Evolutionary conservation across 2,329 filamentous ascomycete genomes (phyloP).

Genomic region (Pestalotiopsis sp.): DNA sequence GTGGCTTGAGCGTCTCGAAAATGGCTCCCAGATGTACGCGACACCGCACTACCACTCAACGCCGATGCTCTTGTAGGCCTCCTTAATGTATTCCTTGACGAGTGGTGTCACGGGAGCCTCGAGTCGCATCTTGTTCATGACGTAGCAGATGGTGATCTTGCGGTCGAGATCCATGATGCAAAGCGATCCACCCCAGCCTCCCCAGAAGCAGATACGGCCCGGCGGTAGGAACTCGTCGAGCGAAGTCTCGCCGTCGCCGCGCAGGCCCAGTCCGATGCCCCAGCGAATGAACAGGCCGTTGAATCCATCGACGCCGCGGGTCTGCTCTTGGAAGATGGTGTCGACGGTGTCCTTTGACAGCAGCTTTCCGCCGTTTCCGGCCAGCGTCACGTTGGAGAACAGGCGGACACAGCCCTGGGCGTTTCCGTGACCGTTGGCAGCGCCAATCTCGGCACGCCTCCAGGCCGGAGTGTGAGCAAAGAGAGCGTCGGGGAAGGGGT

Average conservation of each 20-base stretch:
- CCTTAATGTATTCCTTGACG: constrained; percentile 12
- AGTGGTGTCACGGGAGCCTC: constrained; percentile 7
- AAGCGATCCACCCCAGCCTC: constrained; percentile 25
- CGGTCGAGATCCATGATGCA: constrained; percentile 25
- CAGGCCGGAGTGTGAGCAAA: constrained; percentile 32
- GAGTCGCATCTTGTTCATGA: constrained; percentile 22
- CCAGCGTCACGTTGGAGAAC: constrained; percentile 58
- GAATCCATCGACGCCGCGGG: constrained; percentile 41
- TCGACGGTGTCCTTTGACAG: constrained; percentile 45
- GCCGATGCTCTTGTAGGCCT: constrained; percentile 23
- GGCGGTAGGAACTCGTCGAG: constrained; percentile 31
- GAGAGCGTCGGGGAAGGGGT: constrained; percentile 26
- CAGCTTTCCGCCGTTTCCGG: constrained; percentile 21
- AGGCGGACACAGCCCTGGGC: constrained; percentile 43
- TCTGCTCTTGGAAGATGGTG: constrained; percentile 46
- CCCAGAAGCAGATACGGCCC: constrained; percentile 31
- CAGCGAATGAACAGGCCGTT: constrained; percentile 36
- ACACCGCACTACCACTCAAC: constrained; percentile 12
- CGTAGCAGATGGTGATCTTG: constrained; percentile 24
- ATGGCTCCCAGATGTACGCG: background rate
- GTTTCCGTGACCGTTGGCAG: constrained; percentile 48
- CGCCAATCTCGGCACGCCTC: constrained; percentile 42
- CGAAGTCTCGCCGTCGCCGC: constrained; percentile 27
- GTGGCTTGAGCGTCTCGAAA: background rate
- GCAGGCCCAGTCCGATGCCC: constrained; percentile 43